Base-by-base conservation (phyloP, 352 stramenopile species). In the Pythium biforme region DNA sequence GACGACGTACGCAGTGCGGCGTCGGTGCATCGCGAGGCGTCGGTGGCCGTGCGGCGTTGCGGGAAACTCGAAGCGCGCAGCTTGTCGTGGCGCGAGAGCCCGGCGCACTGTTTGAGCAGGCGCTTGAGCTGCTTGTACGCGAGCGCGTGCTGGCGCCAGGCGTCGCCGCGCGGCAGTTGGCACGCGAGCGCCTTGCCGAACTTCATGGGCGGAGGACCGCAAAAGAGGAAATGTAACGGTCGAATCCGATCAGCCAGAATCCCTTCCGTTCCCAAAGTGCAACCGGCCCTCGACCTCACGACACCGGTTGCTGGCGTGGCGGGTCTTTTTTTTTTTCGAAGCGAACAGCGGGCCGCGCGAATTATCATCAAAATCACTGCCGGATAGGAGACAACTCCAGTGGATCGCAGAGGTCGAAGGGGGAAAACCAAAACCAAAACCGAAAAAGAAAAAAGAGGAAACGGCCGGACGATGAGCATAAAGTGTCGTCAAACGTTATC, bases 101-200 rank as follows among this genome's bases (percentile, higher is more conserved):
- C 55, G 22, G 50, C 43, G 55, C 55, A 62, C 7, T 9, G n/a
- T 33, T 62, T 62, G 4, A 62, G 15, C 5, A 62, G 45, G 2
- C 45, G 45, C 55, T 62, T 62, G 55, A 62, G 55, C 43, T 37
- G 33, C 46, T 55, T 55, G 55, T 62, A 62, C 15, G 55, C 55
- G 41, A 62, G 20, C 14, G 55, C 45, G 33, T 62, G 31, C 26
- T 12, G 20, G 15, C 33, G 55, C 55, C 55, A 62, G 14, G 20
- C 45, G 45, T 20, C 55, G 31, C 43, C 47, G 31, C 27, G 45
- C n/a, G 55, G 29, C 1, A 62, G 26, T 45, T 62, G 31, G 26
- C 45, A 26, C 12, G 17, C 46, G 29, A 49, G 40, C n/a, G 47
- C 55, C 55, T 62, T 62, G 55, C 43, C 55, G 15, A 62, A 62